A percentile compares a stretch with the other conserved stretches of the same genome.
Evolutionary conservation across 2,329 filamentous ascomycete species (phyloP).

Genomic region (Clathrospora elynae): DNA sequence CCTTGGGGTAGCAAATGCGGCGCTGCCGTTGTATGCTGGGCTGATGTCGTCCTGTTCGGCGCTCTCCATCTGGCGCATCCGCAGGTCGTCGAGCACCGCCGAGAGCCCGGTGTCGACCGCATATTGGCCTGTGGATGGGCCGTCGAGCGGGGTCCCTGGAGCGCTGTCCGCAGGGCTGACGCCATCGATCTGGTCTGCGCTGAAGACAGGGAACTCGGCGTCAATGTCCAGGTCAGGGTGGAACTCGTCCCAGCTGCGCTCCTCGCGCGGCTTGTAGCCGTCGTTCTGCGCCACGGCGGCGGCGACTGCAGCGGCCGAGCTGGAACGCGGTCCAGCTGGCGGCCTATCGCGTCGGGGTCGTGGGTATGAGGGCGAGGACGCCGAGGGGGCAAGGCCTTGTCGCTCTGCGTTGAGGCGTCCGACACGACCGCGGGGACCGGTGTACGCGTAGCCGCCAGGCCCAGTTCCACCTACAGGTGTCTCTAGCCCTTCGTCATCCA

Average conservation of each 20-base stretch:
- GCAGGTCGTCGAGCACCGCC: slow-evolving; percentile 42
- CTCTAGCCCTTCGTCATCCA: slow-evolving; percentile 72
- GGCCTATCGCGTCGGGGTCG: slow-evolving; percentile 48
- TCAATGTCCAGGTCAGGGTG: slow-evolving; percentile 95
- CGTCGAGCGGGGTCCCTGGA: slow-evolving; percentile 51
- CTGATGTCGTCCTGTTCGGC: slow-evolving; percentile 27
- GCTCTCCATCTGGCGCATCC: slow-evolving; percentile 37
- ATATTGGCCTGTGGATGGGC: slow-evolving; percentile 35
- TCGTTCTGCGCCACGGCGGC: slow-evolving; percentile 88
- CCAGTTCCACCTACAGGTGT: slow-evolving; percentile 59
- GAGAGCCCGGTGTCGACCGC: slow-evolving; percentile 45
- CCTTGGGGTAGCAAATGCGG: slow-evolving; percentile 48
- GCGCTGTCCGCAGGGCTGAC: slow-evolving; percentile 55
- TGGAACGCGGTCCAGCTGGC: slow-evolving; percentile 70
- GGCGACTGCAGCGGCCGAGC: slow-evolving; percentile 84
- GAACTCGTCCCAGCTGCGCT: slow-evolving; percentile 97
- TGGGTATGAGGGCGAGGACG: slow-evolving; percentile 54
- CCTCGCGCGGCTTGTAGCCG: slow-evolving; percentile 95
- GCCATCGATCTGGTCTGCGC: slow-evolving; percentile 84
- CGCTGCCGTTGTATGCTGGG: slow-evolving; percentile 22
- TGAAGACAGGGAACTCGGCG: slow-evolving; percentile 75
- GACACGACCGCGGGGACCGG: slow-evolving; percentile 60
- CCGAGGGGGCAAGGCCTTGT: slow-evolving; percentile 49
- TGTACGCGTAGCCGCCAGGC: slow-evolving; percentile 56
- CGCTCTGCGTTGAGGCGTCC: slow-evolving; percentile 57